Evolutionary conservation across 108 stramenopile genomes (phyloP).

Genomic region (Nitzschia sp.): DNA sequence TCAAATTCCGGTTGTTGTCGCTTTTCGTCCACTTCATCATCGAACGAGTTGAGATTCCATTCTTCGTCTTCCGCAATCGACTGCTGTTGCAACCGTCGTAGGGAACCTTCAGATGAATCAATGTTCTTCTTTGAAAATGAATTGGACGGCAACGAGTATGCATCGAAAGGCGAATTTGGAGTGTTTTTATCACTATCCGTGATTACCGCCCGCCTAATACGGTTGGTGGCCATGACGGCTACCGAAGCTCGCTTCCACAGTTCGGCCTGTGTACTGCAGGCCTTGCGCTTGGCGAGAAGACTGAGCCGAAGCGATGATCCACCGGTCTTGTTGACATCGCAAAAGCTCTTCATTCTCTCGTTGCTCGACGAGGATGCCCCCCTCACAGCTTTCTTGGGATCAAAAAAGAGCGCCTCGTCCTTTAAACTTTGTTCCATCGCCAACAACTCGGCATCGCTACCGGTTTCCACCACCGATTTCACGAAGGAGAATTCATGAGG

Average conservation of each 20-base stretch:
- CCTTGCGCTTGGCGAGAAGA: background rate
- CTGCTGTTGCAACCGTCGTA: background rate
- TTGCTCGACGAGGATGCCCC: too few relatives aligned
- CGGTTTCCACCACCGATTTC: background rate
- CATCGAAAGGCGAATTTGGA: background rate
- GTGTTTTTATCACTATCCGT: background rate
- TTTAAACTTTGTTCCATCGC: background rate
- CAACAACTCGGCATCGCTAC: background rate
- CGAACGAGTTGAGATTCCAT: background rate
- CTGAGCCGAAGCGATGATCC: background rate
- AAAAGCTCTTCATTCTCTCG: background rate
- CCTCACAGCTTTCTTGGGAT: background rate
- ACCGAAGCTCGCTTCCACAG: slow-evolving; percentile 7
- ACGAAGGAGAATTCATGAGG: background rate
- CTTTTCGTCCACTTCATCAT: background rate
- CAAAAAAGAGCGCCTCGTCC: background rate
- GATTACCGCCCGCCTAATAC: background rate
- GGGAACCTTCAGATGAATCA: background rate
- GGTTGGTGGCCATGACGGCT: background rate
- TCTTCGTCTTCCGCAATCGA: background rate
- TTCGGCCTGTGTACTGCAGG: background rate
- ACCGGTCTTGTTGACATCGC: background rate
- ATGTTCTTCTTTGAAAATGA: too few relatives aligned
- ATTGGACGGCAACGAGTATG: too few relatives aligned
- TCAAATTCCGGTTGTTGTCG: background rate